phyloP scores from a whole-genome alignment of 2,329 filamentous ascomycete genomes.

The Colletotrichum somersetense region DNA sequence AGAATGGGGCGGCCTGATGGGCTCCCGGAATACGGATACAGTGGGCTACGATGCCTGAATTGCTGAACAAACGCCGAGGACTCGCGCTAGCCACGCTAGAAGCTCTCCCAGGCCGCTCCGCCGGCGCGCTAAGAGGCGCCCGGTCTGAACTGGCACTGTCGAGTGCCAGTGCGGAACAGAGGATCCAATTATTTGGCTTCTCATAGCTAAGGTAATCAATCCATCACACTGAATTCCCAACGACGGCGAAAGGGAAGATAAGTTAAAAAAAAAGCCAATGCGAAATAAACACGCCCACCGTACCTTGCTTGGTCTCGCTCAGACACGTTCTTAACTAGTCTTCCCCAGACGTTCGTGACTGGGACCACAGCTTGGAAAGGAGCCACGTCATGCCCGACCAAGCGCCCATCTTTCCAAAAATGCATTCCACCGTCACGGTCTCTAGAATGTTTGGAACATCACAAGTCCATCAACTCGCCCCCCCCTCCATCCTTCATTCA shows the following conservation, averaged over 20 bases:
- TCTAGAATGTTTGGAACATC: background rate
- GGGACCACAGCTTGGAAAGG: background rate
- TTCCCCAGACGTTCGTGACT: conserved; percentile 32
- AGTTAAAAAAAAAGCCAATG: background rate
- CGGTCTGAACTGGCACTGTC: conserved; percentile 31
- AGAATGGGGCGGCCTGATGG: conserved; percentile 1
- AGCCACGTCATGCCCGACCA: conserved; percentile 14
- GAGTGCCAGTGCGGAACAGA: conserved; percentile 1
- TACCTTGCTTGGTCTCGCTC: background rate
- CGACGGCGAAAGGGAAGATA: too few relatives aligned
- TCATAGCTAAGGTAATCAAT: background rate
- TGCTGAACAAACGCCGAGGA: conserved; percentile 5
- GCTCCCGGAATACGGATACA: background rate
- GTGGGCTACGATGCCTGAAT: background rate
- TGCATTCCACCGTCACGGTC: background rate
- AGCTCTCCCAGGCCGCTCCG: conserved; percentile 18
- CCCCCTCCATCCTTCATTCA: background rate
- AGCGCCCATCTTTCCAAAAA: conserved; percentile 1
- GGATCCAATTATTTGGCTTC: too few relatives aligned
- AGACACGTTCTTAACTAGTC: background rate
- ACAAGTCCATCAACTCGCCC: background rate
- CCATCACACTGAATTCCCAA: background rate
- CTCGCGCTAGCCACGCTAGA: conserved; percentile 17
- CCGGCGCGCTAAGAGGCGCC: conserved; percentile 11
- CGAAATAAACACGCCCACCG: background rate